Evolutionary conservation across 1,284 basidiomycete species (phyloP).

Genomic region (Cryptococcus deneoformans): DNA sequence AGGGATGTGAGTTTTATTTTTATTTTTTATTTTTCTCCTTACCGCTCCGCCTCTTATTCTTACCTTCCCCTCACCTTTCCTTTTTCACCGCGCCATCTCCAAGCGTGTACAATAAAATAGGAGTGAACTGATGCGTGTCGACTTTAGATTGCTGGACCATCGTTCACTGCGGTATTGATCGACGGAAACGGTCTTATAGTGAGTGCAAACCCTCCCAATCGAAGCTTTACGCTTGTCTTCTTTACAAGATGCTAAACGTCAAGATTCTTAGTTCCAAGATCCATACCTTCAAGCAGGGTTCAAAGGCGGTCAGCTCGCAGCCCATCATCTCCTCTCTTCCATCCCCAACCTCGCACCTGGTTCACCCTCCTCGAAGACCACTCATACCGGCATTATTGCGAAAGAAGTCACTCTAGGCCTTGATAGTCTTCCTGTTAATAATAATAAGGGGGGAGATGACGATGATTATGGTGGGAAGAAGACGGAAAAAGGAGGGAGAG

Average conservation of each 20-base stretch:
- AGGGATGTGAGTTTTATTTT: neutral
- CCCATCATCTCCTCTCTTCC: slow-evolving; percentile 10
- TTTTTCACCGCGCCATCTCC: neutral
- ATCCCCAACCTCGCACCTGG: neutral
- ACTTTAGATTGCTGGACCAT: slow-evolving; percentile 8
- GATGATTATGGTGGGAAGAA: neutral
- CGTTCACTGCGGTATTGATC: slow-evolving; percentile 37
- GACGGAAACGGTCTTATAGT: slow-evolving; percentile 45
- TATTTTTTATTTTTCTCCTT: neutral
- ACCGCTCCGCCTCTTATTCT: neutral
- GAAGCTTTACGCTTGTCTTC: neutral
- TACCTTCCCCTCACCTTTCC: neutral
- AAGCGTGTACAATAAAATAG: neutral
- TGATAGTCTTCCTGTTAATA: neutral
- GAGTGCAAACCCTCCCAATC: slow-evolving; percentile 8
- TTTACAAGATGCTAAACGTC: neutral
- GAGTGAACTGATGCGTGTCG: neutral
- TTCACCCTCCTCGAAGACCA: neutral
- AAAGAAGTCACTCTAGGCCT: slow-evolving; percentile 10
- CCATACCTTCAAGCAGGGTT: slow-evolving; percentile 27
- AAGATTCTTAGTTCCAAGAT: slow-evolving; percentile 29
- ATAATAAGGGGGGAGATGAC: neutral
- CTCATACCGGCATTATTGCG: slow-evolving; percentile 17
- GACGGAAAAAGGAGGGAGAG: neutral
- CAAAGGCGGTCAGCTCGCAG: slow-evolving; percentile 38